A percentile compares a stretch with the other conserved stretches of the same genome.
phyloP scores from a whole-genome alignment of 116 monocot species.

The Zostera marina region DNA sequence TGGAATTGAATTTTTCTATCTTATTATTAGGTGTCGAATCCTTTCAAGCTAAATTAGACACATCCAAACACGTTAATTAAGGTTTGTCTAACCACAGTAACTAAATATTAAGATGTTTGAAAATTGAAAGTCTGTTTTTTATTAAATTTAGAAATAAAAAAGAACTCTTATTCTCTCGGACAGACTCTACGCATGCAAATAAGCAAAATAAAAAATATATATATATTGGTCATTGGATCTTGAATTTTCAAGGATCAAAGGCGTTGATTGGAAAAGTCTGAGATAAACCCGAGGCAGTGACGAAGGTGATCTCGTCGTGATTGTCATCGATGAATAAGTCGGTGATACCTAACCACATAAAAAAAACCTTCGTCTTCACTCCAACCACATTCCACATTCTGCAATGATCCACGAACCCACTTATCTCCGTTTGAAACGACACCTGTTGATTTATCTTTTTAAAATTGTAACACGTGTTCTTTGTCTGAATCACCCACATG shows the following conservation, averaged over 20 bases:
- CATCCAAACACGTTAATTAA: too few relatives aligned
- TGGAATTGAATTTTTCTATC: too few relatives aligned
- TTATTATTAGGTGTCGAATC: too few relatives aligned
- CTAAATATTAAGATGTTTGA: too few relatives aligned
- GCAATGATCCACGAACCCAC: constrained; percentile 1
- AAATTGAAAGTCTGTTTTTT: too few relatives aligned
- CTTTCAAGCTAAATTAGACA: too few relatives aligned
- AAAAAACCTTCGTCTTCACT: constrained; percentile 27
- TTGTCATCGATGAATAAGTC: not conserved
- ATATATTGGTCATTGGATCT: too few relatives aligned
- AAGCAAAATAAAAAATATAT: too few relatives aligned
- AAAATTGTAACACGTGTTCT: constrained; percentile 15
- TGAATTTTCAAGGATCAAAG: not conserved
- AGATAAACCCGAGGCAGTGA: not conserved
- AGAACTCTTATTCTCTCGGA: too few relatives aligned
- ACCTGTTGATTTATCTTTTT: constrained; percentile 7
- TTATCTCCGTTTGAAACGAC: constrained; percentile 16
- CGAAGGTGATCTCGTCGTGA: not conserved
- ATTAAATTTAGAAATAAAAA: too few relatives aligned
- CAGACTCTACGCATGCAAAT: too few relatives aligned
- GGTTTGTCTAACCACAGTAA: too few relatives aligned
- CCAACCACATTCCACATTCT: constrained; percentile 11
- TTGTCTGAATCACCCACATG: constrained; percentile 15
- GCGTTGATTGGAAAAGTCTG: not conserved
- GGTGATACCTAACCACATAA: constrained; percentile 23